Percentiles rank a stretch among this genome's conserved stretches.
These are phyloP conservation scores for Aspergillus transmontanensis DNA, from an alignment of 2,329 filamentous ascomycete genomes.

Conservation along the genomic window DNA sequence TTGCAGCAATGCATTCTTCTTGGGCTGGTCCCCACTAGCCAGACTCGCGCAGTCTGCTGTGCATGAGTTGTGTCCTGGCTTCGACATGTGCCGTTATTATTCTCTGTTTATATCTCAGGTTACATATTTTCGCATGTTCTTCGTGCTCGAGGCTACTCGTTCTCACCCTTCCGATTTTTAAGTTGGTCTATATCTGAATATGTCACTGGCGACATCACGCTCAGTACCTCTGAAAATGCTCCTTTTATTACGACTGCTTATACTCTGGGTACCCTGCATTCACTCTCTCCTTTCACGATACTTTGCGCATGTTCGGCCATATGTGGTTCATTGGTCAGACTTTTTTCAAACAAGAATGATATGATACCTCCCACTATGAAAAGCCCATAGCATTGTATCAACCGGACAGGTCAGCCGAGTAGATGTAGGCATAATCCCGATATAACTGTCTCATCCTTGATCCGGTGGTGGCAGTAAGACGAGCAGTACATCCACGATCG, in stretches of 20 bases:
- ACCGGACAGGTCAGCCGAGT: neutral
- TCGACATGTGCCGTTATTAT: constrained; percentile 3
- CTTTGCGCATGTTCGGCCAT: neutral
- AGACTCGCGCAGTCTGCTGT: neutral
- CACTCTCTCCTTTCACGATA: neutral
- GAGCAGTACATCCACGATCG: neutral
- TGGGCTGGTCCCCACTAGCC: neutral
- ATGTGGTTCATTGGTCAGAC: neutral
- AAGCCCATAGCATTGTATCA: neutral
- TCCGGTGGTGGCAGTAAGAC: neutral
- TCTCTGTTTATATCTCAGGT: constrained; percentile 21
- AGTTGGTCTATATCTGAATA: neutral
- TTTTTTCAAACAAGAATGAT: neutral
- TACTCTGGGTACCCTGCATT: neutral
- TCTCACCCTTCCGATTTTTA: neutral
- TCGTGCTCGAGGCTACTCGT: neutral
- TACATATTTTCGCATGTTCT: constrained; percentile 9
- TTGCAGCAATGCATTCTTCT: neutral
- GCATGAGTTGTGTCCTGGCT: neutral
- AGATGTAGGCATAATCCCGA: neutral
- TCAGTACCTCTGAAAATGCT: neutral
- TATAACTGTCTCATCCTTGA: neutral
- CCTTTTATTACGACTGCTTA: neutral
- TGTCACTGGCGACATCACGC: neutral
- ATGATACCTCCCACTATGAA: neutral